Conservation (phyloP, 1,284 basidiomycete genomes). For the Pyrrhoderma noxium region DNA sequence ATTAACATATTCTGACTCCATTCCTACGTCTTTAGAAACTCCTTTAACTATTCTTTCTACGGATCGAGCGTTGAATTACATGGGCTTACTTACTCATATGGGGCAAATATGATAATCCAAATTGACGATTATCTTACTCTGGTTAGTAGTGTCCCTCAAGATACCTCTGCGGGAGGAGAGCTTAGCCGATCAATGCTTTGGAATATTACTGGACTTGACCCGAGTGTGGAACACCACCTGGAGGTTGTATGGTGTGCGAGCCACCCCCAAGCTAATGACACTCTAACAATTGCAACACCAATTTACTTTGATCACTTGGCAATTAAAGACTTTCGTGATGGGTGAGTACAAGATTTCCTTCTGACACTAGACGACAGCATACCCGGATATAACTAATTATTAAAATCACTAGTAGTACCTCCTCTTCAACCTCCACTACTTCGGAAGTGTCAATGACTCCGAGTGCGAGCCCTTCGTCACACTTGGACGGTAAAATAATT, state of each 20-base stretch:
- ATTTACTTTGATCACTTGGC: constrained; percentile 14
- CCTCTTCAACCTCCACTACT: not conserved
- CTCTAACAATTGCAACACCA: not conserved
- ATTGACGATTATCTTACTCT: constrained; percentile 6
- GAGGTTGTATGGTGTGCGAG: constrained; percentile 9
- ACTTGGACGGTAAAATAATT: not conserved
- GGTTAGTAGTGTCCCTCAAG: constrained; percentile 10
- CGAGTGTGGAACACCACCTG: constrained; percentile 7
- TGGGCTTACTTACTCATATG: constrained; percentile 8
- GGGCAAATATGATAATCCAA: constrained; percentile 15
- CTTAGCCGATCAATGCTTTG: not conserved
- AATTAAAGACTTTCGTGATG: constrained; percentile 11
- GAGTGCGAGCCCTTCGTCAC: not conserved
- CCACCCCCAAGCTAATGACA: not conserved
- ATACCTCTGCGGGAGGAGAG: not conserved
- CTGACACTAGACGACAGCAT: not conserved
- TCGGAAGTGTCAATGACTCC: not conserved
- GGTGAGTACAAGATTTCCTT: not conserved
- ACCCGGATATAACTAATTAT: not conserved
- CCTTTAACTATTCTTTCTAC: constrained; percentile 10
- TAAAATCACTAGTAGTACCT: not conserved
- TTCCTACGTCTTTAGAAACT: constrained; percentile 2
- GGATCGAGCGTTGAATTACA: constrained; percentile 16
- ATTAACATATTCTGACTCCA: not conserved
- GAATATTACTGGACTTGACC: constrained; percentile 1